A percentile compares a stretch with the other conserved stretches of the same genome.
Conservation (phyloP, 805 yeast species). For the Suhomyces xylopsoci region DNA sequence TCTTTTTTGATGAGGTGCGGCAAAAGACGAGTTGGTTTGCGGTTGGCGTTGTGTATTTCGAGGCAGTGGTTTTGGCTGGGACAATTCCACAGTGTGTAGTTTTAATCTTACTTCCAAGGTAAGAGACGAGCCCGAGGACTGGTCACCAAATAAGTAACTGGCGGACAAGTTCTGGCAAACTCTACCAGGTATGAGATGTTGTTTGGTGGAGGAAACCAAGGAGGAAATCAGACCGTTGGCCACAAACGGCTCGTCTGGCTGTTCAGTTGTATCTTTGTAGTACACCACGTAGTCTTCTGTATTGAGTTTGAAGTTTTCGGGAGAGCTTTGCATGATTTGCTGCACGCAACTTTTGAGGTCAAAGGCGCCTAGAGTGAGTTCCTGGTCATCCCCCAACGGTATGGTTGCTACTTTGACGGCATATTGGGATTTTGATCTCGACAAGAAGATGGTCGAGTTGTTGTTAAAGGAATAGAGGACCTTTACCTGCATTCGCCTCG, state of each 20-base stretch:
- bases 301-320: slow-evolving; percentile 40
- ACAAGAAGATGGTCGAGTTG: slow-evolving; percentile 40
- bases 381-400: slow-evolving; percentile 22
- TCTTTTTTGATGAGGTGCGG: slow-evolving; percentile 4
- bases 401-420: slow-evolving; percentile 39
- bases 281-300: slow-evolving; percentile 44
- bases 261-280: slow-evolving; percentile 46
- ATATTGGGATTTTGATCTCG: slow-evolving; percentile 33
- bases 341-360: slow-evolving; percentile 38
- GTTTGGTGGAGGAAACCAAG: slow-evolving; percentile 23
- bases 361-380: slow-evolving; percentile 40
- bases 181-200: slow-evolving; percentile 44
- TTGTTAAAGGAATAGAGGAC: slow-evolving; percentile 45
- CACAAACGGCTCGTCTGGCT: slow-evolving; percentile 48
- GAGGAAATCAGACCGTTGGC: slow-evolving; percentile 39
- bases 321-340: slow-evolving; percentile 37
- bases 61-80: background rate
- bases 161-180: slow-evolving; percentile 58
- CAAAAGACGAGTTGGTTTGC: background rate
- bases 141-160: slow-evolving; percentile 35
- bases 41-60: slow-evolving; percentile 1
- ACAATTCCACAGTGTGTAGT: slow-evolving; percentile 38
- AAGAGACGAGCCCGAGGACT: slow-evolving; percentile 35
- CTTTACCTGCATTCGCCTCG: slow-evolving; percentile 43
- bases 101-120: slow-evolving; percentile 58